Conservation (phyloP, 2,329 filamentous ascomycete genomes). For the Sclerotinia sclerotiorum region DNA sequence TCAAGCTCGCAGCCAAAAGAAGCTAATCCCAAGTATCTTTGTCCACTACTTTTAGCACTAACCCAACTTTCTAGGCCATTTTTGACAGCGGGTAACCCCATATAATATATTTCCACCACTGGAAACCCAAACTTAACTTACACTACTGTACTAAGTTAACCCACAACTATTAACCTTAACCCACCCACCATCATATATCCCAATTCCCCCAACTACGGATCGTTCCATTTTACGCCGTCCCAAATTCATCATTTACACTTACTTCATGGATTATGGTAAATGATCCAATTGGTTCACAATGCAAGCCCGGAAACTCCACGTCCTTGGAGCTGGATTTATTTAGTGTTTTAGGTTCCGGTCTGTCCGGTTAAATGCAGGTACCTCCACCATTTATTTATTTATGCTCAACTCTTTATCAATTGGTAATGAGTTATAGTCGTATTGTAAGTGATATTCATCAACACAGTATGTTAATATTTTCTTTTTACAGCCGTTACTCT, state of each 20-base stretch:
- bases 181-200: no score
- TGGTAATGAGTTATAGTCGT: no score
- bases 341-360: not conserved
- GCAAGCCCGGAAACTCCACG: not conserved
- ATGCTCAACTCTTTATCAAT: not conserved
- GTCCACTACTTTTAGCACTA: not conserved
- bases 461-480: no score
- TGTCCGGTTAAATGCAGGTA: not conserved
- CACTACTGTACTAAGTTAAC: no score
- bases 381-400: not conserved
- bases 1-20: not conserved
- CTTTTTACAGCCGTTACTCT: no score
- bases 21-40: not conserved
- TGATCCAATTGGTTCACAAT: not conserved
- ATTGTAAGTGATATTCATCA: no score
- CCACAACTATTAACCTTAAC: no score
- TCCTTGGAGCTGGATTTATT: slow-evolving; percentile 10
- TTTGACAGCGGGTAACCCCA: not conserved
- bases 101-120: not conserved
- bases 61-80: not conserved
- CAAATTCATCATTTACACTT: no score
- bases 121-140: no score
- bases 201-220: not conserved
- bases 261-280: not conserved
- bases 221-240: not conserved